Percentiles rank a stretch among this genome's conserved stretches.
Evolutionary conservation across 2,329 filamentous ascomycete genomes (phyloP).

Genomic region (Chaetomium olivaceum): DNA sequence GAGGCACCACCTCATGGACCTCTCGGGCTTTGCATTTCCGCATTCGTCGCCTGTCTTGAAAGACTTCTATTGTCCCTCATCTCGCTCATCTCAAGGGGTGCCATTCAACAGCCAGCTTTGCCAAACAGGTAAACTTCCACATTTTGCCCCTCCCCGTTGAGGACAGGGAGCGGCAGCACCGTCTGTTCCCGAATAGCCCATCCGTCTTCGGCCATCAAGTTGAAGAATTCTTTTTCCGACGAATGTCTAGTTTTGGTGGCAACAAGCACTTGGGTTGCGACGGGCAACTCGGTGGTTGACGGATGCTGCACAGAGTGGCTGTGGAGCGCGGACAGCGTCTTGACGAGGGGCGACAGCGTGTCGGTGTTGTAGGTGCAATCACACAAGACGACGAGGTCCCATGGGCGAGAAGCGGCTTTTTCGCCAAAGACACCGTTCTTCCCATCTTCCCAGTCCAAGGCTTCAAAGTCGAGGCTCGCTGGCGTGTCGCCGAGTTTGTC

Average conservation of each 20-base stretch:
- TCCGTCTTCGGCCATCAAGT: constrained; percentile 46
- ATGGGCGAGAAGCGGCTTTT: constrained; percentile 42
- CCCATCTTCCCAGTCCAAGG: constrained; percentile 59
- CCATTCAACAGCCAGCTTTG: constrained; percentile 30
- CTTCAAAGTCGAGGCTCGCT: constrained; percentile 50
- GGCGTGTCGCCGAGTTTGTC: constrained; percentile 25
- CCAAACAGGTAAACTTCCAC: constrained; percentile 57
- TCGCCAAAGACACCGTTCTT: constrained; percentile 47
- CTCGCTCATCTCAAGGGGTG: neutral
- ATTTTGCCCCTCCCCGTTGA: constrained; percentile 46
- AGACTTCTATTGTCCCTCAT: neutral
- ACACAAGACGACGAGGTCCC: constrained; percentile 58
- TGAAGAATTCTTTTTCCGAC: constrained; percentile 53
- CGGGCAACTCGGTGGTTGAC: constrained; percentile 11
- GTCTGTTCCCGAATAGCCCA: constrained; percentile 49
- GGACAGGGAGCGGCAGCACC: constrained; percentile 47
- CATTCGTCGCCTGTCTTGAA: neutral
- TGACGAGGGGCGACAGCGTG: constrained; percentile 54
- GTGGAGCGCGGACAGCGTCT: constrained; percentile 54
- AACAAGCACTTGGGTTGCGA: constrained; percentile 48
- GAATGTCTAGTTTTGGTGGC: constrained; percentile 59
- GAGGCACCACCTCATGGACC: no score
- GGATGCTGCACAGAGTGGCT: constrained; percentile 24
- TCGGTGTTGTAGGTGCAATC: constrained; percentile 65
- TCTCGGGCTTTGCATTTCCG: neutral